Conservation (phyloP, 129 eudicot species). For the Flaveria brownii region DNA sequence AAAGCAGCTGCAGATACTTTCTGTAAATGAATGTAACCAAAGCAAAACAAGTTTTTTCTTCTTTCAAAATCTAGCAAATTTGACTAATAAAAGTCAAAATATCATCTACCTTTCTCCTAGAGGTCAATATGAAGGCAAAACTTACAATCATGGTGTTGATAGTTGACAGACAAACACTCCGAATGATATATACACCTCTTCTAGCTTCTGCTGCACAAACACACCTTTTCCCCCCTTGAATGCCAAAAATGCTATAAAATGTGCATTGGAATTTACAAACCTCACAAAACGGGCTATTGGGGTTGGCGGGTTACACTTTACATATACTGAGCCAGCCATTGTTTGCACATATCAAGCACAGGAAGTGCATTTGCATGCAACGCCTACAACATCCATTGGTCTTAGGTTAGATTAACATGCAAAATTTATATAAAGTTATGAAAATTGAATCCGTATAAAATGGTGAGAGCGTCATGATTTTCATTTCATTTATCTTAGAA, state of each 20-base stretch:
- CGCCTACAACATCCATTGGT: constrained; percentile 55
- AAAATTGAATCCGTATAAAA: neutral
- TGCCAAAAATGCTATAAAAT: constrained; percentile 42
- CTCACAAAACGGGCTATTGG: constrained; percentile 16
- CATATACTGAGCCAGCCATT: constrained; percentile 98
- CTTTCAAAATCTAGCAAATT: constrained; percentile 4
- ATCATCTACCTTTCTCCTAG: constrained; percentile 13
- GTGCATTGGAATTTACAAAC: constrained; percentile 37
- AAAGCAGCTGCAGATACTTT: constrained; percentile 2
- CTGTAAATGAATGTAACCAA: constrained; percentile 17
- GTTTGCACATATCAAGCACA: constrained; percentile 98
- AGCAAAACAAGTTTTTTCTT: constrained; percentile 1
- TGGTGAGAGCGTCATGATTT: neutral
- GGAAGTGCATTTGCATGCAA: constrained; percentile 96
- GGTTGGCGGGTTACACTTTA: constrained; percentile 23
- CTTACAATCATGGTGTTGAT: constrained; percentile 9
- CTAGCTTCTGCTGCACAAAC: constrained; percentile 26
- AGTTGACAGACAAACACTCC: constrained; percentile 19
- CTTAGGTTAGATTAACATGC: neutral
- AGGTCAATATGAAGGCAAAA: constrained; percentile 18
- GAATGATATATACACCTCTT: constrained; percentile 36
- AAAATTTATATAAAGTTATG: neutral
- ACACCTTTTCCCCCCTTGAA: constrained; percentile 23
- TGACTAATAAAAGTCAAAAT: constrained; percentile 28
- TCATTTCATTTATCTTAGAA: neutral